Evolutionary conservation across 2,329 filamentous ascomycete genomes (phyloP).

Genomic region (Ceratocystis cubensis): DNA sequence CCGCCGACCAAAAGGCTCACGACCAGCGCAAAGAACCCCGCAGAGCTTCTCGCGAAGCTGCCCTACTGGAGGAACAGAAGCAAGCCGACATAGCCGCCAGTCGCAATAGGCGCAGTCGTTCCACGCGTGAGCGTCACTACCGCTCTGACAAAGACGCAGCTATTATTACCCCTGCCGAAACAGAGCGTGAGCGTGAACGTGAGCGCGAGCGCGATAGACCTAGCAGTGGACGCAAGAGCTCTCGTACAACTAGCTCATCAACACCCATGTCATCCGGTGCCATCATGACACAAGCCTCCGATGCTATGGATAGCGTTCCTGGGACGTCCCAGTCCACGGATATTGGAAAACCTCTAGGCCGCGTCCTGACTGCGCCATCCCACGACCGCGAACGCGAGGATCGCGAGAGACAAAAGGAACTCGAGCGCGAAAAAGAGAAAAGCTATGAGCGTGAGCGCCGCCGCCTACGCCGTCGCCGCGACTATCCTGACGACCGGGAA

Average conservation of each 20-base stretch:
- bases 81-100: background rate
- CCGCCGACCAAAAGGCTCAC: background rate
- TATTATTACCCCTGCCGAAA: background rate
- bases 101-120: background rate
- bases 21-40: background rate
- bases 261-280: background rate
- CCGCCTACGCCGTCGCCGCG: constrained; percentile 2
- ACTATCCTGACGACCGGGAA: background rate
- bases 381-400: background rate
- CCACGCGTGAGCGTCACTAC: constrained; percentile 4
- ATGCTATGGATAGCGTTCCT: background rate
- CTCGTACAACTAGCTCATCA: background rate
- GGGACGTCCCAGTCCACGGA: background rate
- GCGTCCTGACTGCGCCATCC: background rate
- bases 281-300: background rate
- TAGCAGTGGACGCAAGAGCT: constrained; percentile 5
- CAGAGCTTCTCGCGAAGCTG: background rate
- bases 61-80: background rate
- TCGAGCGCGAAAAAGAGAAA: constrained; percentile 3
- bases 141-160: background rate
- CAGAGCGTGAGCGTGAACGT: background rate
- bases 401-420: background rate
- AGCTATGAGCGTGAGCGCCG: background rate
- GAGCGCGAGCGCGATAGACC: background rate
- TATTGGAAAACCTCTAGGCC: background rate